Percentiles rank a stretch among this genome's conserved stretches.
Conservation (phyloP, 352 stramenopile species). For the Aphanomyces cochlioides region DNA sequence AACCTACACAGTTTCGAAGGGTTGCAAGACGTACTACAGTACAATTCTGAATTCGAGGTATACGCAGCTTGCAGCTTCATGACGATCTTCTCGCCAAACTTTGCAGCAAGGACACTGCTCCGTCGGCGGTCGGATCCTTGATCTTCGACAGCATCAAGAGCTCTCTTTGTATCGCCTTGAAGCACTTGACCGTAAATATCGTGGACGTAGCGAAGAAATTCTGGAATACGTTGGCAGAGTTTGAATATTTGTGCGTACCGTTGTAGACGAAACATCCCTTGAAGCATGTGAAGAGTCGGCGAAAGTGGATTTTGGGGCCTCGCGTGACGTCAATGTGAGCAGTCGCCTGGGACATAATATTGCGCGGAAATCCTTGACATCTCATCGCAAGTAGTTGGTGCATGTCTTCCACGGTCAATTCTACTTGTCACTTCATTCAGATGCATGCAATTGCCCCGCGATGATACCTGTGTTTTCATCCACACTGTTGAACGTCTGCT, state of each 20-base stretch:
- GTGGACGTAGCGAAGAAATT: slow-evolving; percentile 15
- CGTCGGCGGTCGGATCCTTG: slow-evolving; percentile 1
- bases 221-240: not conserved
- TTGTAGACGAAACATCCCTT: slow-evolving; percentile 25
- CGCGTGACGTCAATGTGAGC: slow-evolving; percentile 3
- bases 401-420: slow-evolving; percentile 25
- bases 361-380: slow-evolving; percentile 1
- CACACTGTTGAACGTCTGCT: not conserved
- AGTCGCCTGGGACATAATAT: slow-evolving; percentile 3
- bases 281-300: slow-evolving; percentile 21
- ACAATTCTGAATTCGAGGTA: not conserved
- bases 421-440: not conserved
- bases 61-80: slow-evolving; percentile 2
- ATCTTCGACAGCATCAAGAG: slow-evolving; percentile 8
- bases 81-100: slow-evolving; percentile 18
- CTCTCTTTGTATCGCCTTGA: slow-evolving; percentile 10
- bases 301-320: slow-evolving; percentile 6
- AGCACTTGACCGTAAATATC: slow-evolving; percentile 12
- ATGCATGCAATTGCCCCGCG: not conserved
- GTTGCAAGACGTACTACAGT: not conserved
- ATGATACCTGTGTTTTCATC: slow-evolving; percentile 14
- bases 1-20: slow-evolving; percentile 4
- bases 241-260: not conserved
- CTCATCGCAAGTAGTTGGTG: slow-evolving; percentile 7
- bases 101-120: slow-evolving; percentile 15